Base-by-base conservation (phyloP, 148 eudicot genomes). In the Diospyros lotus region DNA sequence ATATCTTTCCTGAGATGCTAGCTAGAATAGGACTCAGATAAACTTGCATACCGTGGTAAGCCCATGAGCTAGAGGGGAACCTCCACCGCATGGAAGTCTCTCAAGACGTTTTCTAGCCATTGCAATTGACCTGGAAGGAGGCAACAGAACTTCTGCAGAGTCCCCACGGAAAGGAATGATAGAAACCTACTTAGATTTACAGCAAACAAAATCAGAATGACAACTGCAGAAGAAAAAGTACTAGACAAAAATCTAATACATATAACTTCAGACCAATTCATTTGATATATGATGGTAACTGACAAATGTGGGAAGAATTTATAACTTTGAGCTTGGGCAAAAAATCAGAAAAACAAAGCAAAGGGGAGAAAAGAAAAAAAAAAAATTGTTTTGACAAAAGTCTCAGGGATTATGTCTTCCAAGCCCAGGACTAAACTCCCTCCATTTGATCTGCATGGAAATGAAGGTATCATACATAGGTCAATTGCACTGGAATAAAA, bases 101-200 rank as follows among this genome's bases (percentile, higher is more conserved):
- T 94, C 98, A 6, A 94, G 96, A 73, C 98, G 98, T 71, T 94
- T 94, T 80, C 97, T 92, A 58, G 98, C 98, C 98, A 94, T 94
- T 48, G 98, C 77, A 82, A 94, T 94, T 69, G 98, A 94, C 64
- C 98, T 85, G 39, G 98, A 94, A 78, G 98, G 98, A 75, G 98
- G 98, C 72, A 94, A 82, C 69, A 94, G 89, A 80, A 94, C 92
- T 86, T 94, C 97, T 55, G 98, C 98, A 58, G 87, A 73, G 82
- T 94, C 98, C 72, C 98, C 98, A 11, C 98, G 96, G 67, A 94
- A 94, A 64, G 98, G 98, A 79, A 94, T 94, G 80, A 94, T 94
- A 43, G 87, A 77, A 53, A 94, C 98, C 98, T 94, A 81, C 43
- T 58, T 46, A 64, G 61, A 50, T 42, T 52, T 43, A 46, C 60